Evolutionary conservation across 257 asterid genomes (phyloP), one percentile per base, ranked within the genome.

Genomic region (Cordia subcordata): DNA sequence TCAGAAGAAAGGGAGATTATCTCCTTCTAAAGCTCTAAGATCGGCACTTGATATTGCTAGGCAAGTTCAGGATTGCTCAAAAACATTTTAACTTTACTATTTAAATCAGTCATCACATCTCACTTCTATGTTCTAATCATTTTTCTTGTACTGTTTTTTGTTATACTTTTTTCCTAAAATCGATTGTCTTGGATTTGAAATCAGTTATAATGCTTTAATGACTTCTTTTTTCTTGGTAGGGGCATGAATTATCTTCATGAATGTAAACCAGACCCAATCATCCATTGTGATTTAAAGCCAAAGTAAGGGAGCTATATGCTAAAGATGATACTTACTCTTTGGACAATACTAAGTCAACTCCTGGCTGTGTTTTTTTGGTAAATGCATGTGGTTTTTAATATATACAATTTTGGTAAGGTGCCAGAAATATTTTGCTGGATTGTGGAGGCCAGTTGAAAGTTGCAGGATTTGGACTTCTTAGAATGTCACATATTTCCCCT

Each of bases 361-460:
- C 33, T 23, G 32, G 68, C 39, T 58, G 40, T 69, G 55, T 50
- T 61, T 40, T 10, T 62, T n/a, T n/a, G n/a, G 54, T 42, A 17
- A 55, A 8, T 58, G 53, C 65, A 35, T 68, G 58, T 71, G 59
- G 52, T 68, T 77, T 77, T 80, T 85, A 88, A 83, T 76, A 79
- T 77, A 73, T 75, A 71, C 79, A 85, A 77, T 76, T 74, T 79
- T 71, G 68, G 87, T 85, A 91, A 91, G 98, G 98, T 88, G 95
- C 95, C 98, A 88, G 98, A 85, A 89, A 93, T 85, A 72, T 93
- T 83, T 89, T 89, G 95, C 94, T 89, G 86, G 99, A 89, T 68
- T 79, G 88, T 77, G 99, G 99, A 71, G 97, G 99, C 72, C 92
- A 85, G 80, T 77, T 83, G 80, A 93, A 93, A 81, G 90, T 93